These are phyloP conservation scores for Penicillium bovifimosum DNA, from an alignment of 495 filamentous ascomycete genomes.

Conservation along the genomic window DNA sequence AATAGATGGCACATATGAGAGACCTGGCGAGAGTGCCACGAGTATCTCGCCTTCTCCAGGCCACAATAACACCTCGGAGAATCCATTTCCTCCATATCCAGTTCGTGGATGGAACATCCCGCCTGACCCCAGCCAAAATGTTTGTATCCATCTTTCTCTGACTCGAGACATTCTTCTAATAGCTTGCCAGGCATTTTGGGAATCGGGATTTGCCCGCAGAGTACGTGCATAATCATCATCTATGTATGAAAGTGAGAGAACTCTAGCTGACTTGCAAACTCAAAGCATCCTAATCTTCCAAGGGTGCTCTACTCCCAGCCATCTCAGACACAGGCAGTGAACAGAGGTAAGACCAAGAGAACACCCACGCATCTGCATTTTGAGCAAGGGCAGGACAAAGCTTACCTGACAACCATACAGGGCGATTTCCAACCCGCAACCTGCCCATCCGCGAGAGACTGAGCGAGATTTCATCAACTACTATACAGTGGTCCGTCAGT, in stretches of 20 bases:
- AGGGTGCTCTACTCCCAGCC: not conserved
- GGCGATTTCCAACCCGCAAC: no score
- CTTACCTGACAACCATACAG: not conserved
- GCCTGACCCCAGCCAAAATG: slow-evolving; percentile 7
- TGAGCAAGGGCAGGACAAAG: not conserved
- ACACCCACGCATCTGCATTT: not conserved
- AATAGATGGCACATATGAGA: not conserved
- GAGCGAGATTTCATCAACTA: not conserved
- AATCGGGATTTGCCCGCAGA: not conserved
- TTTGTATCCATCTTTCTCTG: not conserved
- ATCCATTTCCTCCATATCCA: slow-evolving; percentile 1
- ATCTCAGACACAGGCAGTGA: not conserved
- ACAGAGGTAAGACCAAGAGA: not conserved
- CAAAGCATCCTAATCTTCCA: no score
- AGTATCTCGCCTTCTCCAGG: not conserved
- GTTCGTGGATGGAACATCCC: not conserved
- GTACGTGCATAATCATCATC: not conserved
- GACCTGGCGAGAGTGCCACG: not conserved
- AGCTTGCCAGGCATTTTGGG: not conserved
- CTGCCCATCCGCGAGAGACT: not conserved
- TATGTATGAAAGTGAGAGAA: not conserved
- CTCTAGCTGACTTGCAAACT: not conserved
- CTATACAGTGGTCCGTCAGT: not conserved
- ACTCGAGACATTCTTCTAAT: not conserved
- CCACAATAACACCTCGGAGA: not conserved